Evolutionary conservation across 1,284 basidiomycete species (phyloP).

Genomic region (Cryptococcus hybrid): DNA sequence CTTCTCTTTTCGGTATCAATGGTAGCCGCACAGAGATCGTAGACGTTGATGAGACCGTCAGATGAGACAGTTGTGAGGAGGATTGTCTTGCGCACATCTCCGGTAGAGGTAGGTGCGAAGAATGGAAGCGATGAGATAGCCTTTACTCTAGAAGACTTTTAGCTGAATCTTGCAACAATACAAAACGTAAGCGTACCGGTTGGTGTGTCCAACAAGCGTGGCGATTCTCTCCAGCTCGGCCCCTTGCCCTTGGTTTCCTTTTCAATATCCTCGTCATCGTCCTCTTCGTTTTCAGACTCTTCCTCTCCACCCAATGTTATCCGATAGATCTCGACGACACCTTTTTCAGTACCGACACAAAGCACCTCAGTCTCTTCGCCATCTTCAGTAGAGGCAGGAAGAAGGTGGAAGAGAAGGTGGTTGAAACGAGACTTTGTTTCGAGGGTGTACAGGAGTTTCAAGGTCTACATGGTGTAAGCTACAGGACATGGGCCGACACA

Average conservation of each 20-base stretch:
- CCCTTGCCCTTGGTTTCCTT: constrained; percentile 18
- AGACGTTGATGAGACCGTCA: constrained; percentile 77
- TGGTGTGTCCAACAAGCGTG: constrained; percentile 43
- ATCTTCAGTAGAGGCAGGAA: constrained; percentile 45
- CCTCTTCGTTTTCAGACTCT: constrained; percentile 24
- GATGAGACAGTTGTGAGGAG: constrained; percentile 74
- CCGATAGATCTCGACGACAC: constrained; percentile 71
- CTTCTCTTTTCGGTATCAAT: constrained; percentile 22
- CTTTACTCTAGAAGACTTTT: constrained; percentile 35
- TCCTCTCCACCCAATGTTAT: constrained; percentile 25
- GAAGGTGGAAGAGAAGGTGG: constrained; percentile 67
- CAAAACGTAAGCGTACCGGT: constrained; percentile 31
- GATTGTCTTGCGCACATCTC: constrained; percentile 52
- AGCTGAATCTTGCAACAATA: background rate
- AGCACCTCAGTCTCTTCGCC: constrained; percentile 57
- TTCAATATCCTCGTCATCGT: constrained; percentile 27
- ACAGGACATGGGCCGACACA: background rate
- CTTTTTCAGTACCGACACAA: constrained; percentile 81
- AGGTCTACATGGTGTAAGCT: constrained; percentile 55
- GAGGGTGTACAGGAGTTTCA: constrained; percentile 68
- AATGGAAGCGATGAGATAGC: constrained; percentile 41
- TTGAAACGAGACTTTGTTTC: constrained; percentile 76
- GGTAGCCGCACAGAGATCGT: constrained; percentile 57
- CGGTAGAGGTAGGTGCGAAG: constrained; percentile 16
- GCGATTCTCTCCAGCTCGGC: constrained; percentile 37